phyloP scores from a whole-genome alignment of 2,329 filamentous ascomycete genomes.

The Hortaea sp. region DNA sequence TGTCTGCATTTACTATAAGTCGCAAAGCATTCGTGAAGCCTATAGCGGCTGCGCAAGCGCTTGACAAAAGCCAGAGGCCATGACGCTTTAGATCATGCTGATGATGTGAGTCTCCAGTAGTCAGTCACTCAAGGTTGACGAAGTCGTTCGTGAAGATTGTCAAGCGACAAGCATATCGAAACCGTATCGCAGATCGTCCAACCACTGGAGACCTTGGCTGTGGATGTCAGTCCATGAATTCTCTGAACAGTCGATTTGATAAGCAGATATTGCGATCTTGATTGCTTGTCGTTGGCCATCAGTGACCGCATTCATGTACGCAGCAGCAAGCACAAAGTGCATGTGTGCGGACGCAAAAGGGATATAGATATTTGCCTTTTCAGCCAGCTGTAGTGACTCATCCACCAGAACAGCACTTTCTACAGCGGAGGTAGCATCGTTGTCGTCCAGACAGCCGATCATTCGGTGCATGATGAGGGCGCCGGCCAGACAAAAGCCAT shows the following conservation, averaged over 20 bases:
- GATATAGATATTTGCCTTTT: not conserved
- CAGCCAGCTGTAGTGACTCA: not conserved
- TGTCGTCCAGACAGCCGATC: not conserved
- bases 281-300: not conserved
- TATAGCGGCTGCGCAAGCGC: too few relatives aligned
- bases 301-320: not conserved
- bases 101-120: not conserved
- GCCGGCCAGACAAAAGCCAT: not conserved
- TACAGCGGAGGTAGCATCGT: not conserved
- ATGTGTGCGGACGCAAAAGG: not conserved
- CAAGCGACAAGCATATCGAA: not conserved
- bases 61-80: too few relatives aligned
- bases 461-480: not conserved
- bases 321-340: not conserved
- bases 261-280: not conserved
- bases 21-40: too few relatives aligned
- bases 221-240: not conserved
- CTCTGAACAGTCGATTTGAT: not conserved
- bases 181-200: not conserved
- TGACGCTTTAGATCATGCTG: not conserved
- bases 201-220: not conserved
- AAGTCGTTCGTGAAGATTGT: not conserved
- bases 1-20: too few relatives aligned
- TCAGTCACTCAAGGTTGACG: not conserved
- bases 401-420: not conserved